Percentiles rank a stretch among this genome's conserved stretches.
Evolutionary conservation across 352 stramenopile genomes (phyloP).

Genomic region (Phytophthora citricola): DNA sequence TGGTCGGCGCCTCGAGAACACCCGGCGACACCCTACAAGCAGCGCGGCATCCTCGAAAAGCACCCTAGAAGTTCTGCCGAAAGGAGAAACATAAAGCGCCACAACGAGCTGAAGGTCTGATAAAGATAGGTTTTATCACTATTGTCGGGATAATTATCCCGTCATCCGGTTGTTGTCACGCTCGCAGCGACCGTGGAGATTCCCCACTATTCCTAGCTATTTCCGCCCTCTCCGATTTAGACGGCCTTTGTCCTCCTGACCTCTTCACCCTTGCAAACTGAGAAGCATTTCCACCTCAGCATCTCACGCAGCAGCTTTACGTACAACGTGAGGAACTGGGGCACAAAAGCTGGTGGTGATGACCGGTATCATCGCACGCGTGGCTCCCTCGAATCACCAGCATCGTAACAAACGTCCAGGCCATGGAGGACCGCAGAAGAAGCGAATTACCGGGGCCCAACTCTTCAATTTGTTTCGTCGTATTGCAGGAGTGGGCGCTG

Average conservation of each 20-base stretch:
- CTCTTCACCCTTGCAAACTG: background rate
- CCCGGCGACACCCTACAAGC: background rate
- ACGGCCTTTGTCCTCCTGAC: background rate
- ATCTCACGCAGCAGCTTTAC: background rate
- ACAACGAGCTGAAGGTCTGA: too few species aligned
- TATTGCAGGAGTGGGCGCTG: constrained; percentile 31
- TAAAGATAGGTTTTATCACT: too few species aligned
- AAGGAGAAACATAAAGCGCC: too few species aligned
- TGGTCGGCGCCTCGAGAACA: background rate
- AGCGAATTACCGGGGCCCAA: constrained; percentile 30
- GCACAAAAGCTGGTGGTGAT: constrained; percentile 9
- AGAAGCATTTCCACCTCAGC: background rate
- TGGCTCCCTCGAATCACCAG: constrained; percentile 13
- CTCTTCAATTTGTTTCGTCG: constrained; percentile 35
- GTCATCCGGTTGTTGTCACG: too few species aligned
- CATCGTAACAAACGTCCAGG: constrained; percentile 13
- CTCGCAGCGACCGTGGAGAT: too few species aligned
- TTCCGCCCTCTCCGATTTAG: constrained; percentile 20
- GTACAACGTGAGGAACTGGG: background rate
- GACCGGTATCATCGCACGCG: constrained; percentile 24
- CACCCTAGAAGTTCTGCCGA: too few species aligned
- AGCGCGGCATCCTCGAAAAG: background rate
- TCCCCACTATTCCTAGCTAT: constrained; percentile 3
- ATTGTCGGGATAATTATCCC: too few species aligned
- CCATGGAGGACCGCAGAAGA: constrained; percentile 10